These are phyloP conservation scores for Zygoascus meyerae DNA, from an alignment of 1,139 yeast species.

Conservation along the genomic window DNA sequence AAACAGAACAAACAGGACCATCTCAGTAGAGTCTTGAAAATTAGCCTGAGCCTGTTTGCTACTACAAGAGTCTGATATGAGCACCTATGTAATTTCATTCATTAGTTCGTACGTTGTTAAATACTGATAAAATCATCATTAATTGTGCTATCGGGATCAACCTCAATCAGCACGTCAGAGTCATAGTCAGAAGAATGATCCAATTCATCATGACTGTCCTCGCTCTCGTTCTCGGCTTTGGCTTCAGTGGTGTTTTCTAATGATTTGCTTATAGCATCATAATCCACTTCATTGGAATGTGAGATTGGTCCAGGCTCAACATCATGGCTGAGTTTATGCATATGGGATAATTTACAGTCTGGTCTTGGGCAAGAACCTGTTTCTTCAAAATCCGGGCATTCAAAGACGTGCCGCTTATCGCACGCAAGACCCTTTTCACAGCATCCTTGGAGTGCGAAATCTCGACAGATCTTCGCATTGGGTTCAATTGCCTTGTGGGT, in stretches of 20 bases:
- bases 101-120: background rate
- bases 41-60: background rate
- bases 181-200: conserved; percentile 5
- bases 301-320: conserved; percentile 7
- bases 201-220: conserved; percentile 8
- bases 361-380: conserved; percentile 50
- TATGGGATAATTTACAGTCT: conserved; percentile 48
- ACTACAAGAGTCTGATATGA: no score
- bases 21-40: no score
- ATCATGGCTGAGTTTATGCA: conserved; percentile 23
- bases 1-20: no score
- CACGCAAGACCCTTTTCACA: conserved; percentile 60
- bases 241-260: conserved; percentile 6
- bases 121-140: conserved; percentile 18
- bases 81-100: background rate
- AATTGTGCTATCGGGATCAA: conserved; percentile 10
- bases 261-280: conserved; percentile 10
- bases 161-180: conserved; percentile 8
- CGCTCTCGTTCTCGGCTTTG: conserved; percentile 7
- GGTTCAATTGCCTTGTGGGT: conserved; percentile 45
- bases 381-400: conserved; percentile 69
- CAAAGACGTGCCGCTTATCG: conserved; percentile 50
- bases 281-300: conserved; percentile 12
- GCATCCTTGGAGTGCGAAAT: conserved; percentile 63
- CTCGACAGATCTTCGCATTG: conserved; percentile 52